phyloP scores from a whole-genome alignment of 2,329 filamentous ascomycete species.

The Neonectria ditissima region DNA sequence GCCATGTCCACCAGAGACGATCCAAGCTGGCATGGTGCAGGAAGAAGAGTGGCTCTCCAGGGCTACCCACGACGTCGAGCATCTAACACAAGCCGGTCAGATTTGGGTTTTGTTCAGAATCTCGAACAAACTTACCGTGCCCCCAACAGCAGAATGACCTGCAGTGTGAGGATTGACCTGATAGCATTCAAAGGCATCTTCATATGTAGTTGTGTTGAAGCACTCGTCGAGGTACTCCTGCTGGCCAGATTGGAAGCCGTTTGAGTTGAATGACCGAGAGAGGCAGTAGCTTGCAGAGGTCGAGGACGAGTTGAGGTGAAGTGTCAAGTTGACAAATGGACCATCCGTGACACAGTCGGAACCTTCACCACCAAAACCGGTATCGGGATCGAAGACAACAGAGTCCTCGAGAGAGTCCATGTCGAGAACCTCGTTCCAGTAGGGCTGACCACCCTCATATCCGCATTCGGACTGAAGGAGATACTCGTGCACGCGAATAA shows the following conservation, averaged over 20 bases:
- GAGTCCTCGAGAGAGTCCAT: conserved; percentile 12
- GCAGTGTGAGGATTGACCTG: conserved; percentile 20
- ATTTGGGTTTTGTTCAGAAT: neutral
- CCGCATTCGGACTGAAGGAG: conserved; percentile 25
- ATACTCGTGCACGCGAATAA: conserved; percentile 24
- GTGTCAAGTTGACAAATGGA: conserved; percentile 22
- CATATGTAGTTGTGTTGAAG: conserved; percentile 16
- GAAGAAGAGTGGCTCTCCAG: conserved; percentile 27
- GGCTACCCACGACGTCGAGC: conserved; percentile 18
- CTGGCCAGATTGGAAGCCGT: conserved; percentile 13
- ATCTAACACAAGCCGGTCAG: conserved; percentile 11
- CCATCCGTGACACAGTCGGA: conserved; percentile 24
- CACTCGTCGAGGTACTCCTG: conserved; percentile 25
- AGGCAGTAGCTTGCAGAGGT: conserved; percentile 15
- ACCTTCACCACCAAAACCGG: conserved; percentile 22
- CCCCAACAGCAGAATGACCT: conserved; percentile 24
- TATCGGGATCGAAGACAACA: conserved; percentile 16
- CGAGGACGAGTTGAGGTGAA: conserved; percentile 14
- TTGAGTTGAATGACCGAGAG: conserved; percentile 12
- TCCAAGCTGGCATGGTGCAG: conserved; percentile 32
- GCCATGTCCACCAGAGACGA: conserved; percentile 36
- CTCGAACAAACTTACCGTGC: conserved; percentile 13
- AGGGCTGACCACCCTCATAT: conserved; percentile 26
- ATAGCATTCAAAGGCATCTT: conserved; percentile 26
- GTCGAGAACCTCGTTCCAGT: conserved; percentile 27